Evolutionary conservation across 2,329 filamentous ascomycete species (phyloP).

Genomic region (Bertia moriformis): DNA sequence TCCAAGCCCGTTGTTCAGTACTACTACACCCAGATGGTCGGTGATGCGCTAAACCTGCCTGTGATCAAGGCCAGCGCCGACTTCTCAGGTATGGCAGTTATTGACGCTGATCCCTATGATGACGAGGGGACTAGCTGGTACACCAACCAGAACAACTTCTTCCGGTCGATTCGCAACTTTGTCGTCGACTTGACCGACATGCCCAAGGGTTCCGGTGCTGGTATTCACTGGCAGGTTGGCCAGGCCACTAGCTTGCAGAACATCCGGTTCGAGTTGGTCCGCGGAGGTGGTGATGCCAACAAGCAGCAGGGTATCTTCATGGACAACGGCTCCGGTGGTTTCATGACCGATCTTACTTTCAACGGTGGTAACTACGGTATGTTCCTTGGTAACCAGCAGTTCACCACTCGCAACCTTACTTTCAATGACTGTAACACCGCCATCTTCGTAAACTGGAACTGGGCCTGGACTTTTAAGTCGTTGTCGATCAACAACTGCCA

Average conservation of each 20-base stretch:
- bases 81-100: slow-evolving; percentile 55
- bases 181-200: slow-evolving; percentile 35
- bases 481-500: slow-evolving; percentile 36
- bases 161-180: slow-evolving; percentile 42
- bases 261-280: slow-evolving; percentile 39
- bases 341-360: slow-evolving; percentile 46
- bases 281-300: slow-evolving; percentile 30
- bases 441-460: slow-evolving; percentile 55
- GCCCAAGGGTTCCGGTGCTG: slow-evolving; percentile 27
- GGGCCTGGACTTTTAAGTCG: slow-evolving; percentile 48
- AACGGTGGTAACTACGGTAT: slow-evolving; percentile 45
- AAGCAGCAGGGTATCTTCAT: slow-evolving; percentile 41
- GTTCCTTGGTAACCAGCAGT: slow-evolving; percentile 51
- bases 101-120: slow-evolving; percentile 56
- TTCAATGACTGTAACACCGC: slow-evolving; percentile 49
- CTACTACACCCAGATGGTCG: slow-evolving; percentile 60
- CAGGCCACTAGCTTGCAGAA: slow-evolving; percentile 41
- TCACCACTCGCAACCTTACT: slow-evolving; percentile 45
- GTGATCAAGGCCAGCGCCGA: slow-evolving; percentile 39
- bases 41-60: slow-evolving; percentile 44
- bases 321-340: slow-evolving; percentile 46
- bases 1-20: slow-evolving; percentile 47
- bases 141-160: slow-evolving; percentile 41
- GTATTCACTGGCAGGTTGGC: slow-evolving; percentile 47
- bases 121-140: slow-evolving; percentile 37